Evolutionary conservation across 805 yeast species (phyloP).

Genomic region (Candida sakaeoensis): DNA sequence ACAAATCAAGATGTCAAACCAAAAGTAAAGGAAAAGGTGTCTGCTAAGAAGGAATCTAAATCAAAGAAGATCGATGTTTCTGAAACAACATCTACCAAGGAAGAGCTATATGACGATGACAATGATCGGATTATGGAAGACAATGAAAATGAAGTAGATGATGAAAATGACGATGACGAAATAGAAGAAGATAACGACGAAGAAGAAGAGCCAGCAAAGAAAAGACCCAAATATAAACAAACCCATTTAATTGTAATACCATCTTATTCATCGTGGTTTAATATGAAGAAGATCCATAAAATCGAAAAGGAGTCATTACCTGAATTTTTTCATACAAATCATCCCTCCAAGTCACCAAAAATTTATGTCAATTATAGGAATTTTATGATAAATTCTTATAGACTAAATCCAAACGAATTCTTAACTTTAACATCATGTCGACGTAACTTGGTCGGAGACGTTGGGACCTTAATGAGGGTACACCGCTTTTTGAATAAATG

Average conservation of each 20-base stretch:
- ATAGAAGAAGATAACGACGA: constrained; percentile 11
- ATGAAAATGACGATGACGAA: constrained; percentile 8
- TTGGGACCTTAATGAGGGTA: constrained; percentile 79
- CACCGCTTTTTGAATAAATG: constrained; percentile 82
- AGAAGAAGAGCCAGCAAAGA: constrained; percentile 15
- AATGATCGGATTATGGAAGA: neutral
- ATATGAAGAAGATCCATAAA: constrained; percentile 63
- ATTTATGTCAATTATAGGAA: constrained; percentile 80
- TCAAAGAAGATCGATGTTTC: neutral
- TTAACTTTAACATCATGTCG: constrained; percentile 87
- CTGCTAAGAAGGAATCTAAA: neutral
- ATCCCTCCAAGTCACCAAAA: constrained; percentile 75
- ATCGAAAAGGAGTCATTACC: constrained; percentile 84
- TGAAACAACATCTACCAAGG: neutral
- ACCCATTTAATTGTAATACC: constrained; percentile 84
- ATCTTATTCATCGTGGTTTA: constrained; percentile 85
- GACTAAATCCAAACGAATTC: constrained; percentile 87
- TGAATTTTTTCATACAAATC: constrained; percentile 75
- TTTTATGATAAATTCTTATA: constrained; percentile 82
- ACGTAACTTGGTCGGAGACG: constrained; percentile 88
- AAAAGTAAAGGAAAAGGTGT: neutral
- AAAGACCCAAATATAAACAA: constrained; percentile 39
- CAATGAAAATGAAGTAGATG: neutral
- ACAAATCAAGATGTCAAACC: neutral
- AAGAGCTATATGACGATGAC: constrained; percentile 1